Percentiles rank a stretch among this genome's conserved stretches.
Evolutionary conservation across 2,329 filamentous ascomycete species (phyloP).

Genomic region (Penicillium sp.): DNA sequence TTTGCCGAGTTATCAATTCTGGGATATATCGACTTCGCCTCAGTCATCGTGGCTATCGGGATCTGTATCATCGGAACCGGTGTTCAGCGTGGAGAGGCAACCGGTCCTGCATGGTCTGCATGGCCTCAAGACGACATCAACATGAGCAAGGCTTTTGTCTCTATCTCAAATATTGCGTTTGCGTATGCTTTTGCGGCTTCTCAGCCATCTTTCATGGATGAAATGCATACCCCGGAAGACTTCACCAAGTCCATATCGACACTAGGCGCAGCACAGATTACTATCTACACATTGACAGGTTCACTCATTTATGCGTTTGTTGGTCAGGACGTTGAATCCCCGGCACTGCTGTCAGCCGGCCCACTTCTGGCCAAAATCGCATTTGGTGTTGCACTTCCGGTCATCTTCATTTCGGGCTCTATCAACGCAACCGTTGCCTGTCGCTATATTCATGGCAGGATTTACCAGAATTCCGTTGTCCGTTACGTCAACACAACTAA

Average conservation of each 20-base stretch:
- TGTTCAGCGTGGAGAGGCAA: conserved; percentile 13
- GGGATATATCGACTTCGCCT: conserved; percentile 35
- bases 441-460: conserved; percentile 18
- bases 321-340: conserved; percentile 7
- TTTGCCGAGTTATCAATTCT: conserved; percentile 36
- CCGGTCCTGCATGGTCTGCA: conserved; percentile 12
- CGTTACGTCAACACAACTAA: conserved; percentile 17
- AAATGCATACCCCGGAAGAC: conserved; percentile 9
- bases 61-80: conserved; percentile 34
- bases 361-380: conserved; percentile 3
- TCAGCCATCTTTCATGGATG: conserved; percentile 8
- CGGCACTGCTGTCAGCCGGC: conserved; percentile 4
- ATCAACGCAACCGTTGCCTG: conserved; percentile 18
- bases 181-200: conserved; percentile 5
- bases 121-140: neutral
- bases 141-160: conserved; percentile 4
- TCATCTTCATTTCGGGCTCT: conserved; percentile 18
- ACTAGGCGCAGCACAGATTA: conserved; percentile 1
- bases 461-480: conserved; percentile 11
- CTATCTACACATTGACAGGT: conserved; percentile 6
- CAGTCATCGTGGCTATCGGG: conserved; percentile 32
- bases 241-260: conserved; percentile 4
- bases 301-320: conserved; percentile 9
- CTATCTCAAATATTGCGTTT: conserved; percentile 7
- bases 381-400: conserved; percentile 8